phyloP scores from a whole-genome alignment of 2,329 filamentous ascomycete species.

The Fusarium temperatum region DNA sequence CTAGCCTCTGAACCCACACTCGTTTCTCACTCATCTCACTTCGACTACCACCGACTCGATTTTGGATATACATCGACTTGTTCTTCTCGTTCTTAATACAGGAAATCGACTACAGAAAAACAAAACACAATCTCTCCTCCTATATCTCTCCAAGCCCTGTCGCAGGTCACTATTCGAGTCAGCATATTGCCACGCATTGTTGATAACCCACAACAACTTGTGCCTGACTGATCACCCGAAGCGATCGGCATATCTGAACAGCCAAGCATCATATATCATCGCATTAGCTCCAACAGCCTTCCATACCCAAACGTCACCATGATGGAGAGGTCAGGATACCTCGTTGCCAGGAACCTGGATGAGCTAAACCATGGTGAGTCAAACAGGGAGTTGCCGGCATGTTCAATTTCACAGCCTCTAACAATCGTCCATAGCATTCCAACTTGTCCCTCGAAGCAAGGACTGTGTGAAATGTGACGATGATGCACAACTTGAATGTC shows the following conservation, averaged over 20 bases:
- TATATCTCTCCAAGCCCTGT: constrained; percentile 3
- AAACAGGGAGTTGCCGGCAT: not conserved
- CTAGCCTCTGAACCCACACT: constrained; percentile 60
- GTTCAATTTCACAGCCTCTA: not conserved
- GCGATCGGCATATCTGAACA: constrained; percentile 37
- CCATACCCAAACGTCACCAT: constrained; percentile 16
- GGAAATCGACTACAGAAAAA: not conserved
- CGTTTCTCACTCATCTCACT: constrained; percentile 44
- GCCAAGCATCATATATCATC: constrained; percentile 10
- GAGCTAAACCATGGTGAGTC: constrained; percentile 46
- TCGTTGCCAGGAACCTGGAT: constrained; percentile 42
- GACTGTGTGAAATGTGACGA: constrained; percentile 59
- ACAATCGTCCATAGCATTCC: constrained; percentile 40
- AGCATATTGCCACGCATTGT: constrained; percentile 22
- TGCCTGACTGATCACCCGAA: constrained; percentile 33
- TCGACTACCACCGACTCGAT: constrained; percentile 21
- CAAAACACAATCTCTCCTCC: constrained; percentile 1
- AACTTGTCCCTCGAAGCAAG: constrained; percentile 52
- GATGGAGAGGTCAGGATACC: constrained; percentile 37
- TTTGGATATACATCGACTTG: not conserved
- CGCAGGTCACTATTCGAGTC: constrained; percentile 16
- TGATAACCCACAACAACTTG: constrained; percentile 19
- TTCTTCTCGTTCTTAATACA: not conserved
- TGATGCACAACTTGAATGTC: constrained; percentile 54
- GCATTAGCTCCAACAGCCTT: not conserved